Conservation (phyloP, 2,329 filamentous ascomycete genomes). For the Zymoseptoria brevis region DNA sequence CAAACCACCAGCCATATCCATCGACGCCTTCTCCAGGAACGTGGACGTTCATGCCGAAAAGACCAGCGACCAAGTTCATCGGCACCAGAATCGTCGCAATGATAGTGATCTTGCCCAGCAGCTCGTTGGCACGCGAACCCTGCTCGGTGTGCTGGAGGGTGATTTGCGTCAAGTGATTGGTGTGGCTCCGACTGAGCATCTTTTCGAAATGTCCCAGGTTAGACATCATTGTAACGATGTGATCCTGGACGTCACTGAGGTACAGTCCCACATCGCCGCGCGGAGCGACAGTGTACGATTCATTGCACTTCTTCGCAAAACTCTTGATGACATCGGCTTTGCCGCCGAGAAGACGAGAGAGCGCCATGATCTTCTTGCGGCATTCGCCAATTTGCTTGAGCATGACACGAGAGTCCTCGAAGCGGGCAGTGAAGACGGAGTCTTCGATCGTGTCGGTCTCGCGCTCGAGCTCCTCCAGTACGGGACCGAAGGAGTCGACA, state of each 20-base stretch:
- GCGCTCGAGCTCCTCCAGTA: slow-evolving; percentile 76
- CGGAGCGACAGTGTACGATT: slow-evolving; percentile 90
- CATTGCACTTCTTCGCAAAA: slow-evolving; percentile 97
- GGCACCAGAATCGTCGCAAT: slow-evolving; percentile 93
- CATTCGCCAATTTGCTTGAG: slow-evolving; percentile 81
- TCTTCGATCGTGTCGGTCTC: slow-evolving; percentile 93
- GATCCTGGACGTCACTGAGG: slow-evolving; percentile 94
- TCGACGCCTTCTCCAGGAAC: slow-evolving; percentile 54
- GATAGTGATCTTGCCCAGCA: slow-evolving; percentile 90
- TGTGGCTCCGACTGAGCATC: slow-evolving; percentile 87
- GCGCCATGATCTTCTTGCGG: slow-evolving; percentile 87
- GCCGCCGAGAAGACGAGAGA: slow-evolving; percentile 86
- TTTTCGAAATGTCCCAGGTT: slow-evolving; percentile 95
- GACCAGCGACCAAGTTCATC: slow-evolving; percentile 80
- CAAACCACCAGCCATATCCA: slow-evolving; percentile 51
- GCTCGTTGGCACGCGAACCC: slow-evolving; percentile 79
- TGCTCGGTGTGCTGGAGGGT: slow-evolving; percentile 85
- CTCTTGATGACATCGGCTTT: slow-evolving; percentile 98
- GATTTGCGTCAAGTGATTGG: slow-evolving; percentile 92
- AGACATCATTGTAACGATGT: slow-evolving; percentile 98
- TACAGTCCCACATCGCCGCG: slow-evolving; percentile 96
- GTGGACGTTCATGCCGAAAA: slow-evolving; percentile 80
- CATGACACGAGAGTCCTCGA: slow-evolving; percentile 82
- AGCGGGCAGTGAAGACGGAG: slow-evolving; percentile 82
- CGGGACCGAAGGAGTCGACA: slow-evolving; percentile 87